phyloP scores from a whole-genome alignment of 2,329 filamentous ascomycete species.

The Colletotrichum phormii region DNA sequence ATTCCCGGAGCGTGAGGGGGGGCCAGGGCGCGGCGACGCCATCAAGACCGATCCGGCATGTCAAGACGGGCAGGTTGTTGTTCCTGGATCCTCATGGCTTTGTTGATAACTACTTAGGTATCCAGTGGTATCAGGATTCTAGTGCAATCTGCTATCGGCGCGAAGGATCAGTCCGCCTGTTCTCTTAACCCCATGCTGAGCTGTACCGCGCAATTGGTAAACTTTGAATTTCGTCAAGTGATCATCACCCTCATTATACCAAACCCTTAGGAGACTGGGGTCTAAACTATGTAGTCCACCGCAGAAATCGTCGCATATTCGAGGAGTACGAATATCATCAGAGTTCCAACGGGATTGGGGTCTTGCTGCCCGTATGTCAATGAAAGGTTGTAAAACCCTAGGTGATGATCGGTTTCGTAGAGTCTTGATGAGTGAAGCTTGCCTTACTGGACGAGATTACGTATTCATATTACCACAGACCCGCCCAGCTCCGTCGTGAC shows the following conservation, averaged over 20 bases:
- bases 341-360: too few relatives aligned
- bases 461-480: not conserved
- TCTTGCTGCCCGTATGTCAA: too few relatives aligned
- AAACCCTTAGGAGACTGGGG: not conserved
- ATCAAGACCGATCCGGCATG: not conserved
- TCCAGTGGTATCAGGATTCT: not conserved
- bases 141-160: not conserved
- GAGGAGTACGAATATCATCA: not conserved
- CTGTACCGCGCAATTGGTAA: not conserved
- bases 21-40: not conserved
- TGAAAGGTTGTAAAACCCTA: too few relatives aligned
- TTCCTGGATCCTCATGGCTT: not conserved
- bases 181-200: not conserved
- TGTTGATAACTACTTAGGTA: not conserved
- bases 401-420: too few relatives aligned
- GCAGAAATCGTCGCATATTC: not conserved
- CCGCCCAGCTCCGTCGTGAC: not conserved
- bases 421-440: not conserved
- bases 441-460: not conserved
- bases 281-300: not conserved
- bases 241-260: not conserved
- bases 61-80: not conserved
- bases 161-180: not conserved
- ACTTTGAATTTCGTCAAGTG: not conserved
- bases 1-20: not conserved